phyloP scores from a whole-genome alignment of 495 filamentous ascomycete genomes.

The Penicillium subrubescens region DNA sequence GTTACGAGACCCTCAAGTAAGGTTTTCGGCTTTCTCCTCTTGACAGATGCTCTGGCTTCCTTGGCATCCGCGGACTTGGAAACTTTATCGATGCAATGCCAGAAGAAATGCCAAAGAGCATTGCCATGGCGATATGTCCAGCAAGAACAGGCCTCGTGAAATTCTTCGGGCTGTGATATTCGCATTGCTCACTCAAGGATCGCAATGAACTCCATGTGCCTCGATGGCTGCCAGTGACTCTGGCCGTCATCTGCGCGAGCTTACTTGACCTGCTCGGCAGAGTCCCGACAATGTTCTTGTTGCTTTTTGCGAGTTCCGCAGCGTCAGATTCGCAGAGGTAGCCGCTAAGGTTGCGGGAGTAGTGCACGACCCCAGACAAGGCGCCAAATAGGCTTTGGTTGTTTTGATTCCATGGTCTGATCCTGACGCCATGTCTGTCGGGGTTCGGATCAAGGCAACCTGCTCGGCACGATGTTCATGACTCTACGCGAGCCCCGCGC shows the following conservation, averaged over 20 bases:
- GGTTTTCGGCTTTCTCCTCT: background rate
- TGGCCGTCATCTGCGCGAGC: too few species aligned
- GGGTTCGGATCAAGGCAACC: background rate
- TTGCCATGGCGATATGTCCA: too few species aligned
- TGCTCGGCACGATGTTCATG: background rate
- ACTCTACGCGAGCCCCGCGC: background rate
- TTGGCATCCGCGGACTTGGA: background rate
- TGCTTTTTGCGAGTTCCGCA: too few species aligned
- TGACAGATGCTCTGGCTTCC: background rate
- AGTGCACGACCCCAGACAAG: background rate
- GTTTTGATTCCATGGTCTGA: background rate
- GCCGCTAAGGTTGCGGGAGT: background rate
- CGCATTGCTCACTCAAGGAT: too few species aligned
- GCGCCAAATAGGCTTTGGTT: background rate
- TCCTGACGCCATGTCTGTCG: background rate
- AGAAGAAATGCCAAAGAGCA: background rate
- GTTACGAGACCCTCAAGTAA: background rate
- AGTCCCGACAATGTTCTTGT: background rate
- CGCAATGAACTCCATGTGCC: too few species aligned
- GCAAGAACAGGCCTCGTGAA: too few species aligned
- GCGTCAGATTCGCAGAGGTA: background rate
- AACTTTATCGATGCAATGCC: background rate
- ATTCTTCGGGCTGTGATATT: too few species aligned
- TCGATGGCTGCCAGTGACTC: too few species aligned
- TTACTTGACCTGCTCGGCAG: too few species aligned